Conservation (phyloP, 306 rosid species). For the Begonia loranthoides region DNA sequence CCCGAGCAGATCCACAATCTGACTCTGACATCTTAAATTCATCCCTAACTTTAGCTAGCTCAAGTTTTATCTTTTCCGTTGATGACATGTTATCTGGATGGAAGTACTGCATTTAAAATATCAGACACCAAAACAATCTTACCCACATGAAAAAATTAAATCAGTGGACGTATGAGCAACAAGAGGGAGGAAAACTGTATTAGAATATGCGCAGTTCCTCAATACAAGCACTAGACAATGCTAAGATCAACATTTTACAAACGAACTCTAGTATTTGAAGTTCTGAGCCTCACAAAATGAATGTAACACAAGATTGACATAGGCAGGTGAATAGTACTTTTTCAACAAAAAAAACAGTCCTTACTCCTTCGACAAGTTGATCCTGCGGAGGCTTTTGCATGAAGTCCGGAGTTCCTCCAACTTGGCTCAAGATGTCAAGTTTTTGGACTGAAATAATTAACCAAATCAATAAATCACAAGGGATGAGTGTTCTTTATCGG, state of each 20-base stretch:
- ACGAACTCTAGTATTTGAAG: too few relatives aligned
- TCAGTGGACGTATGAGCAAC: too few relatives aligned
- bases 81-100: conserved; percentile 93
- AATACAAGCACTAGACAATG: too few relatives aligned
- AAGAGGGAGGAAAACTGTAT: too few relatives aligned
- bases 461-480: neutral
- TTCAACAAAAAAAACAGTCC: neutral
- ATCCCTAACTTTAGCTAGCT: conserved; percentile 65
- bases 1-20: conserved; percentile 87
- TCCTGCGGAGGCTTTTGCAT: conserved; percentile 60
- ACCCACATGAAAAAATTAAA: too few relatives aligned
- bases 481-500: neutral
- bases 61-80: conserved; percentile 64
- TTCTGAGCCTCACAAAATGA: too few relatives aligned
- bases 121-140: neutral
- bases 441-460: conserved; percentile 30
- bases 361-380: conserved; percentile 59
- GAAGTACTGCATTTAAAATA: conserved; percentile 44
- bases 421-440: conserved; percentile 19
- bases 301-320: too few relatives aligned
- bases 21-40: conserved; percentile 91
- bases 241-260: too few relatives aligned
- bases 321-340: too few relatives aligned
- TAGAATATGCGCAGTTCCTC: too few relatives aligned
- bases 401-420: conserved; percentile 32